phyloP scores from a whole-genome alignment of 2,329 filamentous ascomycete species.

The Endoconidiophora laricicola region DNA sequence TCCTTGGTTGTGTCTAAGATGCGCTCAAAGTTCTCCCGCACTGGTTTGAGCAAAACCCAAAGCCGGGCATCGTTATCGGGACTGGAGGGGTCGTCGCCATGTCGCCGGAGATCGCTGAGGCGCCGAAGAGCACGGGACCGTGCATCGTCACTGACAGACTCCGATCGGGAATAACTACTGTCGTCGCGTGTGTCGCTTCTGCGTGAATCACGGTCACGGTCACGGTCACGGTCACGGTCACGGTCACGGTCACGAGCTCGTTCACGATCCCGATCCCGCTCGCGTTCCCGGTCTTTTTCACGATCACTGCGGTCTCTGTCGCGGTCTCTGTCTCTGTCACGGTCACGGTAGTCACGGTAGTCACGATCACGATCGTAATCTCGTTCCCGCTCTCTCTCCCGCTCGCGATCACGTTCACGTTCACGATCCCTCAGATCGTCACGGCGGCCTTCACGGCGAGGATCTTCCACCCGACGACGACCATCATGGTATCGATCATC shows the following conservation, averaged over 20 bases:
- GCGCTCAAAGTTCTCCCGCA: conserved; percentile 41
- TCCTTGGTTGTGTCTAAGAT: conserved; percentile 46
- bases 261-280: conserved; percentile 16
- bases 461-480: conserved; percentile 17
- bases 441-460: conserved; percentile 18
- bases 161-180: conserved; percentile 39
- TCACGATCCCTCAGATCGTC: conserved; percentile 21
- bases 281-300: conserved; percentile 16
- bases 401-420: conserved; percentile 16
- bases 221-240: conserved; percentile 19
- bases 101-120: conserved; percentile 27
- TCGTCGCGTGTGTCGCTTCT: conserved; percentile 54
- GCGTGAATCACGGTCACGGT: conserved; percentile 31
- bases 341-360: conserved; percentile 14
- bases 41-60: conserved; percentile 37
- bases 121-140: conserved; percentile 25
- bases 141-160: conserved; percentile 20
- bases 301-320: conserved; percentile 20
- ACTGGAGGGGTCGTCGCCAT: conserved; percentile 32
- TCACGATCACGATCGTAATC: conserved; percentile 14
- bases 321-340: conserved; percentile 20
- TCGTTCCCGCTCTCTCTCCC: conserved; percentile 15
- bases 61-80: conserved; percentile 30
- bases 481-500: conserved; percentile 12
- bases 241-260: conserved; percentile 15